phyloP scores from a whole-genome alignment of 371 early-diverging fungal species.

The Phascolomyces articulosus region DNA sequence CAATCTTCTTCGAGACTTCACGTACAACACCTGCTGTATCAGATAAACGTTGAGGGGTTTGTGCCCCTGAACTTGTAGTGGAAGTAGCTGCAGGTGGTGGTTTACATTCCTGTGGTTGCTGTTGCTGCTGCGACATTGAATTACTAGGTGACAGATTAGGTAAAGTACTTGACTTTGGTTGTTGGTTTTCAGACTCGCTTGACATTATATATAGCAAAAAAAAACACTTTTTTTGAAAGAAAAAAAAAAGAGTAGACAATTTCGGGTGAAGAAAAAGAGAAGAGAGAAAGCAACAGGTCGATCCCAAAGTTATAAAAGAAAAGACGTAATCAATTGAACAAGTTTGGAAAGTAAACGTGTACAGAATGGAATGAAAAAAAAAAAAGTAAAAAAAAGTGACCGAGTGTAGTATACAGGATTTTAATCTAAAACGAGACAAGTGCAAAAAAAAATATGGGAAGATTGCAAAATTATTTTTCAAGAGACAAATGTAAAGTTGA shows the following conservation, averaged over 20 bases:
- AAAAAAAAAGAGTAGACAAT: no score
- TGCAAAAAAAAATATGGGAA: no score
- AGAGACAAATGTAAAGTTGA: no score
- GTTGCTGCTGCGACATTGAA: neutral
- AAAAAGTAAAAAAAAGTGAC: neutral
- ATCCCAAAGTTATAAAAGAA: neutral
- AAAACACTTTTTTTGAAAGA: no score
- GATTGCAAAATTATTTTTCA: no score
- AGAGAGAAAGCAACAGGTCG: neutral
- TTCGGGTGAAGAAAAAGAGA: neutral
- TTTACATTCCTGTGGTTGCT: neutral
- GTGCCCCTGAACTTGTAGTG: neutral
- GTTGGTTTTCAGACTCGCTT: neutral
- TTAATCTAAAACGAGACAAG: no score
- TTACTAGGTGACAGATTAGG: neutral
- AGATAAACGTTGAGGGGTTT: constrained; percentile 22
- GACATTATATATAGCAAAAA: neutral
- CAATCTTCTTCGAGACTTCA: constrained; percentile 43
- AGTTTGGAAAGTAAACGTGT: neutral
- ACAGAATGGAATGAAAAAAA: neutral
- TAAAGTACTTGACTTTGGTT: neutral
- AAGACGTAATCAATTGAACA: constrained; percentile 1
- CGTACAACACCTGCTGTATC: constrained; percentile 50
- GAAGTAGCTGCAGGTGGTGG: neutral
- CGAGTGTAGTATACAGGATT: no score